Conservation (phyloP, 192 early-diverging fungal genomes). For the Phlyctochytrium planicorne region DNA sequence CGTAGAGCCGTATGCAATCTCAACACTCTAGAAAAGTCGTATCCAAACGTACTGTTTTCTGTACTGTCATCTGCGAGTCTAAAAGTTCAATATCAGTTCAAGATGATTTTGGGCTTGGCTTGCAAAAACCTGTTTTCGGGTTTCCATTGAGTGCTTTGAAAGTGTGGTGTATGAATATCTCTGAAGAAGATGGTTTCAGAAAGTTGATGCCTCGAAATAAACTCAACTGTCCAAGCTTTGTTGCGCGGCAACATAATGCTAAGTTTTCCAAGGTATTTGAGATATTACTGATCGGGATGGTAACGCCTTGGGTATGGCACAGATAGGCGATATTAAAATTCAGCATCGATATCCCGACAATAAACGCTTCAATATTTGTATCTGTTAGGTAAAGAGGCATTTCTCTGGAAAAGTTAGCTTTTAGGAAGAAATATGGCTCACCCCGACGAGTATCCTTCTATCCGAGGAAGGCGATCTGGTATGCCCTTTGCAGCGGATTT, state of each 20-base stretch:
- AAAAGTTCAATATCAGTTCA: no score
- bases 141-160: background rate
- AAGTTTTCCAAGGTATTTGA: slow-evolving; percentile 46
- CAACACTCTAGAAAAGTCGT: background rate
- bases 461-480: background rate
- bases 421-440: background rate
- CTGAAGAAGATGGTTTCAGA: background rate
- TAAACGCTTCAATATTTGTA: slow-evolving; percentile 39
- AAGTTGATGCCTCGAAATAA: no score
- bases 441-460: background rate
- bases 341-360: slow-evolving; percentile 38
- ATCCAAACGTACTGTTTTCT: background rate
- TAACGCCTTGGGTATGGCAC: slow-evolving; percentile 44
- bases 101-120: no score
- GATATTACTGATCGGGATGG: slow-evolving; percentile 29
- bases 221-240: slow-evolving; percentile 40
- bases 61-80: no score
- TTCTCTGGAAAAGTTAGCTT: slow-evolving; percentile 11
- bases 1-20: background rate
- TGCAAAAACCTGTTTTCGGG: no score
- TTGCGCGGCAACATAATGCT: slow-evolving; percentile 43
- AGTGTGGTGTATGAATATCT: background rate
- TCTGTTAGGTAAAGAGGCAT: slow-evolving; percentile 43
- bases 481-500: slow-evolving; percentile 8
- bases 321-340: slow-evolving; percentile 50